Percentiles rank a stretch among this genome's conserved stretches.
phyloP scores from a whole-genome alignment of 306 rosid genomes.

The Abrus precatorius region DNA sequence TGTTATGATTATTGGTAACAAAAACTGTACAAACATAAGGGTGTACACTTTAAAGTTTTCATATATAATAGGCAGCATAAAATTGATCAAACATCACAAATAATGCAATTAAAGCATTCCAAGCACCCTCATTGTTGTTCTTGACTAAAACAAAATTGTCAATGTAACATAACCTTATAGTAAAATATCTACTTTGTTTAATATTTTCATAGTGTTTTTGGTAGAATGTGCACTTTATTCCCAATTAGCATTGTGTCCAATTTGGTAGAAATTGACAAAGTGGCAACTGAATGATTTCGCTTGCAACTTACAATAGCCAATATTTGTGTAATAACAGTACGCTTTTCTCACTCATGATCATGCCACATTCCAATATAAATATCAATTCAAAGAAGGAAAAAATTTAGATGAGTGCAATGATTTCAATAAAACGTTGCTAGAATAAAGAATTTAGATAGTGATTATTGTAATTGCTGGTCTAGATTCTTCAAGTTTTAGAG shows the following conservation, averaged over 20 bases:
- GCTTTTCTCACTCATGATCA: not conserved
- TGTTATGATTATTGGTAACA: slow-evolving; percentile 17
- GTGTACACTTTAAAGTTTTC: not conserved
- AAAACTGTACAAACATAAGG: not conserved
- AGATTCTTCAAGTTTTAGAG: too few relatives aligned
- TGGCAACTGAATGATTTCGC: not conserved
- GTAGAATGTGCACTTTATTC: slow-evolving; percentile 1
- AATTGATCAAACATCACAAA: not conserved
- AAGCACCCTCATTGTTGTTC: not conserved
- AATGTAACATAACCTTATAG: not conserved
- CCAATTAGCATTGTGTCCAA: not conserved
- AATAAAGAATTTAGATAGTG: not conserved
- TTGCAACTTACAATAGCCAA: not conserved
- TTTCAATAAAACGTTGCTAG: not conserved
- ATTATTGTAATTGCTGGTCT: too few relatives aligned
- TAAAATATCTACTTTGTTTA: not conserved
- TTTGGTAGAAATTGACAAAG: not conserved
- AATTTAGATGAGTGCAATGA: not conserved
- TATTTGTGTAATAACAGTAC: not conserved
- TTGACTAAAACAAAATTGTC: not conserved
- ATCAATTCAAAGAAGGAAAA: not conserved
- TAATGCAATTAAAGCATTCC: not conserved
- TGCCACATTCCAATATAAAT: not conserved
- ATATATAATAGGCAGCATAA: not conserved
- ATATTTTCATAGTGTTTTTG: not conserved